phyloP scores from a whole-genome alignment of 225 moss, liverwort and hornwort genomes.

The Pseudisothecium myosuroides region DNA sequence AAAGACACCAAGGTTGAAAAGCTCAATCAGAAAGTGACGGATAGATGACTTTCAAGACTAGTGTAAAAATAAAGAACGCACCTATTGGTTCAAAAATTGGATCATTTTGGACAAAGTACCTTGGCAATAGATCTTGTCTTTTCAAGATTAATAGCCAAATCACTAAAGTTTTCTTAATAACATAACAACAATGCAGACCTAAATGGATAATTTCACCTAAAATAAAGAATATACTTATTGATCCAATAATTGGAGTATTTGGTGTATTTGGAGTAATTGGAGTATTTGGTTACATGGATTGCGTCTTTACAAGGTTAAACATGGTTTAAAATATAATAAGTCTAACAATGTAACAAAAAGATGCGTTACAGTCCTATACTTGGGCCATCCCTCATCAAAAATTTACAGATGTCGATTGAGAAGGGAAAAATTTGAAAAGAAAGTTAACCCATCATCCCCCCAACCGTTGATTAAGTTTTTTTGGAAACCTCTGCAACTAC shows the following conservation, averaged over 20 bases:
- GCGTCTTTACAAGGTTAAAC: too few species aligned
- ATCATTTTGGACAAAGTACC: neutral
- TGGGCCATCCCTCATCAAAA: too few species aligned
- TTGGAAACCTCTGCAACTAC: too few species aligned
- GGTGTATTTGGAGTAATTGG: too few species aligned
- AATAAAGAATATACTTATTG: neutral
- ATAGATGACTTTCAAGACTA: neutral
- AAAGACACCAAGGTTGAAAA: neutral
- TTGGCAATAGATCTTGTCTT: neutral
- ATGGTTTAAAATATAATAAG: neutral
- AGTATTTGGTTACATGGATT: too few species aligned
- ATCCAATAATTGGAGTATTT: rapidly evolving
- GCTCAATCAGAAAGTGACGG: neutral
- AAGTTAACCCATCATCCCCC: too few species aligned
- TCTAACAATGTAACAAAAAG: too few species aligned
- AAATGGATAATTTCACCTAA: neutral
- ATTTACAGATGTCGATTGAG: too few species aligned
- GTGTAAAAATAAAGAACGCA: neutral
- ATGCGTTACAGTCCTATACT: too few species aligned
- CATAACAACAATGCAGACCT: rapidly evolving
- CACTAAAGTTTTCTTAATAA: neutral
- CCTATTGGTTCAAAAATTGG: neutral
- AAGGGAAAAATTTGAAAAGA: too few species aligned
- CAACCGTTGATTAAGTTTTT: too few species aligned
- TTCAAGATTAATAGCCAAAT: neutral